phyloP scores from a whole-genome alignment of 768 basidiomycete species.

The Mycena metata region DNA sequence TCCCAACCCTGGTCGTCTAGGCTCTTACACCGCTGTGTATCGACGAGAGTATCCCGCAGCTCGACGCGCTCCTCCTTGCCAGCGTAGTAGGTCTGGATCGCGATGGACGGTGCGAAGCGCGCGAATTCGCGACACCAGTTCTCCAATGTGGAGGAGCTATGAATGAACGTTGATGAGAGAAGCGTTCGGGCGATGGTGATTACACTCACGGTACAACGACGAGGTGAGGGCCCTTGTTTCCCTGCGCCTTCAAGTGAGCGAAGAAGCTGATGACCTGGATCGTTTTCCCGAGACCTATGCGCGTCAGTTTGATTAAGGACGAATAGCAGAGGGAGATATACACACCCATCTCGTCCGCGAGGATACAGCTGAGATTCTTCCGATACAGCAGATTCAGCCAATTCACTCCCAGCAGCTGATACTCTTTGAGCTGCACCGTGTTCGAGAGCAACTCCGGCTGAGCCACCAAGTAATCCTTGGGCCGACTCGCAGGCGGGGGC shows the following conservation, averaged over 20 bases:
- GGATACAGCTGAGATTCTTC: slow-evolving; percentile 88
- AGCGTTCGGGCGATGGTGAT: background rate
- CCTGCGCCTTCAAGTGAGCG: slow-evolving; percentile 86
- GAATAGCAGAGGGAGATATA: slow-evolving; percentile 36
- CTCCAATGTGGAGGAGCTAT: slow-evolving; percentile 93
- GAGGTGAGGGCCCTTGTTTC: slow-evolving; percentile 87
- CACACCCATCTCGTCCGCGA: slow-evolving; percentile 99
- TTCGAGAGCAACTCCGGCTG: slow-evolving; percentile 81
- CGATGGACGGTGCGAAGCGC: slow-evolving; percentile 88
- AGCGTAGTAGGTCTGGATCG: slow-evolving; percentile 94
- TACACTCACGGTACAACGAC: slow-evolving; percentile 92
- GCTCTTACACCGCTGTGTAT: slow-evolving; percentile 65
- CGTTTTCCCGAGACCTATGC: slow-evolving; percentile 94
- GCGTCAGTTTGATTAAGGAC: slow-evolving; percentile 27
- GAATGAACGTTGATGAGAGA: slow-evolving; percentile 21
- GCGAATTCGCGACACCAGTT: slow-evolving; percentile 99
- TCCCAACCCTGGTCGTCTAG: slow-evolving; percentile 80
- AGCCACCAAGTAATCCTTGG: slow-evolving; percentile 75
- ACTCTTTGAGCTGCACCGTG: slow-evolving; percentile 90
- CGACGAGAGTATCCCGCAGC: slow-evolving; percentile 79
- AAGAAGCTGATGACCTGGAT: slow-evolving; percentile 99
- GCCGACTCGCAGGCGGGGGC: slow-evolving; percentile 53
- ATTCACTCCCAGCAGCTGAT: slow-evolving; percentile 97
- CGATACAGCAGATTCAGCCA: slow-evolving; percentile 93
- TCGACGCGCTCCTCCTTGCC: slow-evolving; percentile 86